Percentiles rank a stretch among this genome's conserved stretches.
phyloP scores from a whole-genome alignment of 139 green algal genomes.

The Coelastrella sp. region DNA sequence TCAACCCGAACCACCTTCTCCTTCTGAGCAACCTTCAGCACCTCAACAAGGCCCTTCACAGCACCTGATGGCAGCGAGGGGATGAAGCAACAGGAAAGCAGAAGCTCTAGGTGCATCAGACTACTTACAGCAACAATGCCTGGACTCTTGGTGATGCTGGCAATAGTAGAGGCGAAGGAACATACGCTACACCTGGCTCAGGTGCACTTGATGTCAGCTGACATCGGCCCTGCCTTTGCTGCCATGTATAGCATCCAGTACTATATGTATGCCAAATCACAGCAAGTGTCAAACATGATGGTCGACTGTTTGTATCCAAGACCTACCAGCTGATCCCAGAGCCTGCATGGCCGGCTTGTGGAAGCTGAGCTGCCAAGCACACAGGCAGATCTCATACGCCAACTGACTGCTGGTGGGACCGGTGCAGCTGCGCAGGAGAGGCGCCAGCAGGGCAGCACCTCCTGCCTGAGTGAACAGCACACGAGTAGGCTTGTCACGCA shows the following conservation, averaged over 20 bases:
- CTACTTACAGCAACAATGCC: too few species aligned
- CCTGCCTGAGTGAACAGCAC: slow-evolving; percentile 74
- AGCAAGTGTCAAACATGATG: too few species aligned
- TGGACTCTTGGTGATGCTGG: too few species aligned
- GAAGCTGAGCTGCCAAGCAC: slow-evolving; percentile 94
- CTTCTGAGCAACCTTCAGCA: slow-evolving; percentile 84
- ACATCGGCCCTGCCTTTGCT: too few species aligned
- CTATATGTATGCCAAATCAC: too few species aligned
- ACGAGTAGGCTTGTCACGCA: slow-evolving; percentile 79
- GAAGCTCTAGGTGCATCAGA: too few species aligned
- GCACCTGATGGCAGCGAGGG: slow-evolving; percentile 54
- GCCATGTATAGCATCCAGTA: too few species aligned
- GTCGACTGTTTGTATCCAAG: too few species aligned
- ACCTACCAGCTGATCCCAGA: slow-evolving; percentile 57
- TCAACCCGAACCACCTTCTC: slow-evolving; percentile 96
- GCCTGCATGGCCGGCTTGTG: slow-evolving; percentile 70
- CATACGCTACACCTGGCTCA: too few species aligned
- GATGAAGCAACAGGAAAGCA: neutral
- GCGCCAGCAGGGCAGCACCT: slow-evolving; percentile 70
- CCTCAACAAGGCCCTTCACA: slow-evolving; percentile 85
- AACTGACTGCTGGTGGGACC: slow-evolving; percentile 84
- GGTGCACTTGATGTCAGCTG: too few species aligned
- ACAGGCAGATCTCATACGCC: slow-evolving; percentile 94
- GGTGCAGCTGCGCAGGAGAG: slow-evolving; percentile 71
- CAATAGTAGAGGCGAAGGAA: too few species aligned